Evolutionary conservation across 805 yeast genomes (phyloP), one percentile per base, ranked within the genome.

Genomic region (Metschnikowia vanudenii): DNA sequence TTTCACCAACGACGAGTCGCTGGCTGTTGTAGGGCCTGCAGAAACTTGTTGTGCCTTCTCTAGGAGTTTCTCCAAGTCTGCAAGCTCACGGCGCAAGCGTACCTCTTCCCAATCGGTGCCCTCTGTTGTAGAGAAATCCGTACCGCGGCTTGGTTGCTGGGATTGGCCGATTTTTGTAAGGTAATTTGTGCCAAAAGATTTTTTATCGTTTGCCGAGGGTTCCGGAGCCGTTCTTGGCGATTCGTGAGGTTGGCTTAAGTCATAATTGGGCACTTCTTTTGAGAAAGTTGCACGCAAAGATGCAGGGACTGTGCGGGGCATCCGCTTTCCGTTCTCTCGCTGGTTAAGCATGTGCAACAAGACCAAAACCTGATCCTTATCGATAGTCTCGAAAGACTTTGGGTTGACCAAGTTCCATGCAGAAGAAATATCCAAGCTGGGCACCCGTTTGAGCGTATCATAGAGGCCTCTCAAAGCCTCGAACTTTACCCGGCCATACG

Each of bases 321-420:
- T 82, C 44, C 92, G 76, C 58, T 84, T 84, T 34, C 90, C 90
- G 48, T 85, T 81, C 58, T 87, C 88, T 54, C 97, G 79, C 65
- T 92, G 96, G 66, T 91, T 90, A 57, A 94, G 75, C 54, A 91
- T 88, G 67, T 94, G 99, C 51, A 94, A 74, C 57, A 87, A 90
- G 32, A 88, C 96, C 50, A 90, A 68, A 19, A 90, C 82, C 64
- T 95, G 98, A 67, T 94, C 98, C 58, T 86, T 90, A 65, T 91
- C 97, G 51, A 94, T 90, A 9, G 96, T 85, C 59, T 84, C 88
- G 43, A 82, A 81, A 45, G 85, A 82, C 59, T 87, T 85, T 10
- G 99, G 98, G 60, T 94, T 94, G 44, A 94, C 96, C 48, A 94
- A 71, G 64, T 88, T 89, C 98, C 99, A 94, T 2, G 97, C 96